Evolutionary conservation across 192 early-diverging fungal species (phyloP).

Genomic region (Mortierella claussenii): DNA sequence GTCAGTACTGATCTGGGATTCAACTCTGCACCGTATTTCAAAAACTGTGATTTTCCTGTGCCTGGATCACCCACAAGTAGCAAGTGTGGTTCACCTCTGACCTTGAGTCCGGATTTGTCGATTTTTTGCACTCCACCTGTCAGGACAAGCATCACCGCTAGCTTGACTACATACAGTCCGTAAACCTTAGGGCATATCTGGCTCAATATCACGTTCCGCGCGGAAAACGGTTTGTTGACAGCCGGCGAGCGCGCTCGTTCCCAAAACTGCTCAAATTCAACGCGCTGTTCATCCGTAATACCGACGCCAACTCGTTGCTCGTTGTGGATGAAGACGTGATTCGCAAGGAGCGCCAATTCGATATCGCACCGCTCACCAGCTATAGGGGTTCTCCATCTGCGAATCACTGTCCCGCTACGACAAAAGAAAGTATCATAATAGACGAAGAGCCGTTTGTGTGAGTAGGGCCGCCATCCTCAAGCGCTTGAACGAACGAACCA

Average conservation of each 20-base stretch:
- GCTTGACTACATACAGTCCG: slow-evolving; percentile 75
- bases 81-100: slow-evolving; percentile 78
- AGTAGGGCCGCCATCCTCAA: background rate
- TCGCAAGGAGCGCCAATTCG: slow-evolving; percentile 69
- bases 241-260: slow-evolving; percentile 32
- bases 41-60: slow-evolving; percentile 83
- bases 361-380: slow-evolving; percentile 69
- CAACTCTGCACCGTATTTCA: slow-evolving; percentile 74
- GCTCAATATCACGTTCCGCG: slow-evolving; percentile 66
- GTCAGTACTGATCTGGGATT: slow-evolving; percentile 76
- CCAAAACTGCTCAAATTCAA: slow-evolving; percentile 72
- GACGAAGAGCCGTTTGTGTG: no score
- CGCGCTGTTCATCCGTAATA: slow-evolving; percentile 63
- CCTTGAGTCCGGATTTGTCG: slow-evolving; percentile 66
- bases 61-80: slow-evolving; percentile 85
- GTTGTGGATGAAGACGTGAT: slow-evolving; percentile 70
- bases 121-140: slow-evolving; percentile 72
- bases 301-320: slow-evolving; percentile 59
- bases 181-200: slow-evolving; percentile 78
- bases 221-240: slow-evolving; percentile 41
- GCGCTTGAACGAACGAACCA: background rate
- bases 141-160: slow-evolving; percentile 77
- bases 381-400: slow-evolving; percentile 64
- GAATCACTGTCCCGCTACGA: slow-evolving; percentile 63
- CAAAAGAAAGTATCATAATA: slow-evolving; percentile 6